phyloP scores from a whole-genome alignment of 1,284 basidiomycete genomes.

The Neonothopanus nambi region DNA sequence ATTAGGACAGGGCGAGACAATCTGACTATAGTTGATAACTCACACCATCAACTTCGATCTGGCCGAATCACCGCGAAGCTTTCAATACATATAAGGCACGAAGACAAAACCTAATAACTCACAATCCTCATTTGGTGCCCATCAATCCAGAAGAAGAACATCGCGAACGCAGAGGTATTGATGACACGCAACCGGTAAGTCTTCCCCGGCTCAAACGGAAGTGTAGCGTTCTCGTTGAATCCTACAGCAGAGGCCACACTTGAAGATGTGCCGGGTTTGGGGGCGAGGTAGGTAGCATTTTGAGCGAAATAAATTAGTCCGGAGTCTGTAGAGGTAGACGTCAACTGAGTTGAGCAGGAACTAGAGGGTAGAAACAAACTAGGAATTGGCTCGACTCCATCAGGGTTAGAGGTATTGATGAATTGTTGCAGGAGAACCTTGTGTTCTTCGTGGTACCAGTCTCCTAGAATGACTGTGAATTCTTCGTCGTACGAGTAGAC shows the following conservation, averaged over 20 bases:
- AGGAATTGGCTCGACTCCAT: conserved; percentile 86
- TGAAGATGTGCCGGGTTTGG: conserved; percentile 40
- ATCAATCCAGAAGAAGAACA: conserved; percentile 88
- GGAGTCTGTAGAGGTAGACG: conserved; percentile 52
- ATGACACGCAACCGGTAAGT: conserved; percentile 76
- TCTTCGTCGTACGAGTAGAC: conserved; percentile 85
- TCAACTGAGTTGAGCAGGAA: not conserved
- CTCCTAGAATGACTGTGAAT: conserved; percentile 80
- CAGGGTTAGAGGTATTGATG: conserved; percentile 74
- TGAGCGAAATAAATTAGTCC: conserved; percentile 84
- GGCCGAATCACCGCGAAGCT: too few species aligned
- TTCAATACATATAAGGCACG: not conserved
- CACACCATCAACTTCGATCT: conserved; percentile 74
- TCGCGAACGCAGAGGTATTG: conserved; percentile 72
- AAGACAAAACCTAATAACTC: not conserved
- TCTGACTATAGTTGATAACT: conserved; percentile 26
- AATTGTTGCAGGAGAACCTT: conserved; percentile 64
- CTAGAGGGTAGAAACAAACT: conserved; percentile 37
- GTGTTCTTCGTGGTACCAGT: conserved; percentile 86
- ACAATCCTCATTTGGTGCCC: conserved; percentile 77
- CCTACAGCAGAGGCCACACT: conserved; percentile 60
- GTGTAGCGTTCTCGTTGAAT: conserved; percentile 83
- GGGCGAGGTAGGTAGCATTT: conserved; percentile 68
- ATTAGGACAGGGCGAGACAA: not conserved
- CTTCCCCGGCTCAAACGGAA: conserved; percentile 83